These are phyloP conservation scores for Kwoniella sp. DNA, from an alignment of 768 basidiomycete species.

Conservation along the genomic window DNA sequence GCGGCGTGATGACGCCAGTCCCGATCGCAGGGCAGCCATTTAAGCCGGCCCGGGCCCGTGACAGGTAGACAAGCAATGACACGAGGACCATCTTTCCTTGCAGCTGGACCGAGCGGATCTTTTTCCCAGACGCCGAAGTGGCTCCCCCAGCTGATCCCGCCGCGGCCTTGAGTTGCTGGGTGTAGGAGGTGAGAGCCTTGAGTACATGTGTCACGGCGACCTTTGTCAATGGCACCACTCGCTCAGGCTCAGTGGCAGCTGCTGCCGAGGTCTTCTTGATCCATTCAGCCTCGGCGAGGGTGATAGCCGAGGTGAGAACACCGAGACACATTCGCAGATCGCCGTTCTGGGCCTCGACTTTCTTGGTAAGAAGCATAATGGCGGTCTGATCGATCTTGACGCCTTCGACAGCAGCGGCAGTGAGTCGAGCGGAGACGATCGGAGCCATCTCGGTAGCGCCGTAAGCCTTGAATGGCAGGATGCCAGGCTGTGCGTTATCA, in stretches of 20 bases:
- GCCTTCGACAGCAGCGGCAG: conserved; percentile 13
- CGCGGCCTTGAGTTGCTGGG: conserved; percentile 41
- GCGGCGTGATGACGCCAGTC: conserved; percentile 8
- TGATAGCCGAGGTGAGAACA: conserved; percentile 41
- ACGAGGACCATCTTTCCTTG: conserved; percentile 50
- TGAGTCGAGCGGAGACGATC: conserved; percentile 46
- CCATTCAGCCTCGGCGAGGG: conserved; percentile 48
- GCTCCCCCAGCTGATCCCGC: conserved; percentile 24
- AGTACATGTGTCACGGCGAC: conserved; percentile 45
- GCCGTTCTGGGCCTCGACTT: conserved; percentile 51
- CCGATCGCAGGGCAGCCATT: conserved; percentile 24
- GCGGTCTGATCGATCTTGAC: conserved; percentile 48
- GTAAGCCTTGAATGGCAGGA: conserved; percentile 50
- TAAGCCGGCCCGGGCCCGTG: conserved; percentile 25
- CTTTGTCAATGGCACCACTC: conserved; percentile 26
- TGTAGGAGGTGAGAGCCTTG: conserved; percentile 46
- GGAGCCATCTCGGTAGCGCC: conserved; percentile 42
- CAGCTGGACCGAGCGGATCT: conserved; percentile 47
- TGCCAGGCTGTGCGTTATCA: conserved; percentile 32
- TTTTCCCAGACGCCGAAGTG: conserved; percentile 22
- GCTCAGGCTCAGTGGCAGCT: background rate
- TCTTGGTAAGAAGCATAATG: conserved; percentile 46
- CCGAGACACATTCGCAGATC: conserved; percentile 50
- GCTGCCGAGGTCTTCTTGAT: conserved; percentile 31
- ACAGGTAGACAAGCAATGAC: conserved; percentile 39